Base-by-base conservation (phyloP, 805 yeast species). In the Myxozyma neotropica region DNA sequence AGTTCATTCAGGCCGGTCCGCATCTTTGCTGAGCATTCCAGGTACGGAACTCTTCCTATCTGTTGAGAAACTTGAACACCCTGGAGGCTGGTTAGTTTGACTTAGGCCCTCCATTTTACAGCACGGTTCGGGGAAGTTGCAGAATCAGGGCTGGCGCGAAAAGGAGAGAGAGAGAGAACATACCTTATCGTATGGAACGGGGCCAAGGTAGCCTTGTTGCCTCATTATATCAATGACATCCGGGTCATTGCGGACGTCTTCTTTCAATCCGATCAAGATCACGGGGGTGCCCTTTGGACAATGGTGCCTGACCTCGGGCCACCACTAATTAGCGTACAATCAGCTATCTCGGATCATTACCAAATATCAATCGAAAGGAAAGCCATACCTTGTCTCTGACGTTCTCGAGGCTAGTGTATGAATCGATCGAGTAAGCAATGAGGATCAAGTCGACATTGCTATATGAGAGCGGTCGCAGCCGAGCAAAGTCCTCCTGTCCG, bases 401-500 rank as follows among this genome's bases (percentile, higher is more conserved):
- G 69, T 88, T 90, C 52, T 82, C 84, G 57, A 92, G 76, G 23
- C 92, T 83, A 33, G 80, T 80, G 19, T 78, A 74, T 57, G 80
- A 80, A 67, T 85, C 86, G 29, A 89, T 78, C 1, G 93, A 77
- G 72, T 88, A 92, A 59, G 96, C 91, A 7, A 90, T 77, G 58
- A 92, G 75, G 17, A 90, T 73, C 1, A 90, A 75, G 71, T 89
- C 88, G 2, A 86, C 88, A 66, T 88, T 95, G 4, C 92, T 86
- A 70, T 89, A 89, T 44, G 87, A 80, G 49, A 90, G 76, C 1
- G 95, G 94, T 61, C 96, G 77, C 57, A 89, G 75, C 54, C 96
- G 76, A 70, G 86, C 92, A 70, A 87, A 88, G 71, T 88, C 94
- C 73, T 89, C 95, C 73, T 88, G 94, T 2, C 96, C 94, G 0